Percentiles rank a stretch among this genome's conserved stretches.
Conservation (phyloP, 2,329 filamentous ascomycete genomes). For the Cladophialophora chaetospira region DNA sequence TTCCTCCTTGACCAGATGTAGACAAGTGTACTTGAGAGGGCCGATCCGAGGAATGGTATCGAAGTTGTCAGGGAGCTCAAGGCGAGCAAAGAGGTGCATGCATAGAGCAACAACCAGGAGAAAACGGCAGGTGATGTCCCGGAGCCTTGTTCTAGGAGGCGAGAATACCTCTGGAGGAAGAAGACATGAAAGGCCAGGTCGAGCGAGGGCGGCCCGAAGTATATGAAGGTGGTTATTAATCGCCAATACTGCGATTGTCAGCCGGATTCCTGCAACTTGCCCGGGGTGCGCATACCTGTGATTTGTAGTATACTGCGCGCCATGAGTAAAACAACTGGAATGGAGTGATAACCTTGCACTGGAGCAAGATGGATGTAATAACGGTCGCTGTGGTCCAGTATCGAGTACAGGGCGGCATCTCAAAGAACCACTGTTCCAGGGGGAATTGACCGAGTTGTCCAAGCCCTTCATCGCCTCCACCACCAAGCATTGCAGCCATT, state of each 20-base stretch:
- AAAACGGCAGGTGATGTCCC: conserved; percentile 89
- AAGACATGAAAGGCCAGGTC: conserved; percentile 97
- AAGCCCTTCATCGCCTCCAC: conserved; percentile 24
- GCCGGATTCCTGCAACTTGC: neutral
- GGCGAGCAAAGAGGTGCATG: conserved; percentile 74
- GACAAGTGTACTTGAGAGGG: conserved; percentile 87
- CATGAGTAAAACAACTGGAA: conserved; percentile 98
- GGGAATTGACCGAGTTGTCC: conserved; percentile 64
- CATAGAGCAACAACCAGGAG: conserved; percentile 89
- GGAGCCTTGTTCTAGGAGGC: conserved; percentile 92
- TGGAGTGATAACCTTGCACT: conserved; percentile 87
- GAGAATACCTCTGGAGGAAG: conserved; percentile 94
- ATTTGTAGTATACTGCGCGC: conserved; percentile 84
- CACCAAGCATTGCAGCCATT: conserved; percentile 29
- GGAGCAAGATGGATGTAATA: conserved; percentile 81
- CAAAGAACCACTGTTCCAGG: conserved; percentile 97
- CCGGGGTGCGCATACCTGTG: conserved; percentile 65
- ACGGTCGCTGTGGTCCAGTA: conserved; percentile 97
- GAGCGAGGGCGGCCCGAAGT: conserved; percentile 91
- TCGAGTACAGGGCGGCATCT: conserved; percentile 93
- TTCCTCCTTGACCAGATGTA: conserved; percentile 98
- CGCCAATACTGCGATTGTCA: conserved; percentile 81
- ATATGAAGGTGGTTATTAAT: conserved; percentile 92
- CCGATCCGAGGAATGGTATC: conserved; percentile 90
- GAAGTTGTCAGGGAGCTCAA: conserved; percentile 79